These are phyloP conservation scores for Backusella mclennaniae DNA, from an alignment of 192 early-diverging fungal genomes.

Conservation along the genomic window DNA sequence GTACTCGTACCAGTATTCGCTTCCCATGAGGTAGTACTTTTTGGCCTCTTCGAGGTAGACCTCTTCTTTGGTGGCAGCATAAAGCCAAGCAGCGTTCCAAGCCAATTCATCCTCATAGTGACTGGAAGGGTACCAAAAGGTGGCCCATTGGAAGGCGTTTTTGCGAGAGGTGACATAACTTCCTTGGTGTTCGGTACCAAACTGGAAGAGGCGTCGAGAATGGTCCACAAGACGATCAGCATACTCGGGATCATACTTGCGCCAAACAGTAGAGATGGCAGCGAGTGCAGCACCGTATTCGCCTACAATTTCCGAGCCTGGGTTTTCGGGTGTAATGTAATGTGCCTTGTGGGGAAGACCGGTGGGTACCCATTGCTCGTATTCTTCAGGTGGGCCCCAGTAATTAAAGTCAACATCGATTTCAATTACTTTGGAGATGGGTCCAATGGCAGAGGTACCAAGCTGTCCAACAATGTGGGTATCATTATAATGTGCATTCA, in stretches of 20 bases:
- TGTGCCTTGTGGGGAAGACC: constrained; percentile 32
- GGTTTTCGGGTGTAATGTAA: constrained; percentile 33
- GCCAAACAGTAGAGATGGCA: constrained; percentile 49
- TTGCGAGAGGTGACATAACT: constrained; percentile 37
- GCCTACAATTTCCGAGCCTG: constrained; percentile 36
- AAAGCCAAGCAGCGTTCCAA: constrained; percentile 58
- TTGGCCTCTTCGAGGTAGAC: constrained; percentile 43
- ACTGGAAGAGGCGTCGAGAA: constrained; percentile 43
- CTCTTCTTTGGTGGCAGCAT: constrained; percentile 44
- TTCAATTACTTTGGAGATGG: constrained; percentile 29
- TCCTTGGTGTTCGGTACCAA: constrained; percentile 39
- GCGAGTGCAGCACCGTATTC: constrained; percentile 59
- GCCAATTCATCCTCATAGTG: constrained; percentile 55
- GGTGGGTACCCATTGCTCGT: constrained; percentile 41
- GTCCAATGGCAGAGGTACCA: constrained; percentile 30
- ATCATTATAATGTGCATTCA: constrained; percentile 55
- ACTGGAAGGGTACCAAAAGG: constrained; percentile 50
- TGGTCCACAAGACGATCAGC: constrained; percentile 45
- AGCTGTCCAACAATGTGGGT: constrained; percentile 48
- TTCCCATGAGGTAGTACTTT: constrained; percentile 29
- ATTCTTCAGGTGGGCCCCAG: constrained; percentile 53
- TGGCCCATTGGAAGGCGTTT: constrained; percentile 38
- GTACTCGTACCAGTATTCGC: constrained; percentile 32
- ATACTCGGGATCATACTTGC: constrained; percentile 45
- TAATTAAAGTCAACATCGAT: constrained; percentile 54